Evolutionary conservation across 345 rosid genomes (phyloP), one percentile per base, ranked within the genome.

Genomic region (Eucalyptus cladocalyx): DNA sequence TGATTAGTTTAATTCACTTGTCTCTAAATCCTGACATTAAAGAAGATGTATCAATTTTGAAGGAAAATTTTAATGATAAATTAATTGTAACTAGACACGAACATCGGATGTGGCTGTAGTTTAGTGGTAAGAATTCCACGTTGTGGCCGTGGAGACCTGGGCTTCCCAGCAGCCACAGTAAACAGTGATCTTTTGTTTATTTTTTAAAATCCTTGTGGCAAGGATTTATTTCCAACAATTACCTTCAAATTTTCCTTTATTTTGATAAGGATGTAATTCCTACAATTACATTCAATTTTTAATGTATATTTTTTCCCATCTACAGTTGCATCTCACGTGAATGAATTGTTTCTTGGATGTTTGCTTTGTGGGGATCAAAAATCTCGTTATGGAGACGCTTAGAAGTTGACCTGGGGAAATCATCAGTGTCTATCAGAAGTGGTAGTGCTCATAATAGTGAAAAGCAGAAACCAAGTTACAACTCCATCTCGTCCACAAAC

Each of bases 141-240:
- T 95, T 95, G 96, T 97, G 97, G 96, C 97, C 96, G 95, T 97
- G 93, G 94, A 94, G 99, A 95, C 95, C 95, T 95, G 94, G 96
- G 97, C 96, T 96, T 96, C 97, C 97, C 94, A 97, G 94, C 95
- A 96, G 97, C 97, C 96, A 94, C 96, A 95, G 6, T 19, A 1
- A 6, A 6, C 16, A 3, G 11, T 40, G 30, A 11, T 1, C 9
- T 76, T 76, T 40, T 21, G 47, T 21, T 76, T 40, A 21, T 37
- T 40, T 76, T 40, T 76, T n/a, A 19, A 19, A 19, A 40, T 37
- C 45, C 81, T 72, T 19, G 81, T 37, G 81, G 26, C 80, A 5
- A 34, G 81, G 45, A 10, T 72, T 28, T 19, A 37, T 72, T 37
- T 72, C 45, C 81, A 37, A 34, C 24, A 37, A 18, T 72, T 69